phyloP scores from a whole-genome alignment of 176 grass and related monocot species.

The Canna indica region DNA sequence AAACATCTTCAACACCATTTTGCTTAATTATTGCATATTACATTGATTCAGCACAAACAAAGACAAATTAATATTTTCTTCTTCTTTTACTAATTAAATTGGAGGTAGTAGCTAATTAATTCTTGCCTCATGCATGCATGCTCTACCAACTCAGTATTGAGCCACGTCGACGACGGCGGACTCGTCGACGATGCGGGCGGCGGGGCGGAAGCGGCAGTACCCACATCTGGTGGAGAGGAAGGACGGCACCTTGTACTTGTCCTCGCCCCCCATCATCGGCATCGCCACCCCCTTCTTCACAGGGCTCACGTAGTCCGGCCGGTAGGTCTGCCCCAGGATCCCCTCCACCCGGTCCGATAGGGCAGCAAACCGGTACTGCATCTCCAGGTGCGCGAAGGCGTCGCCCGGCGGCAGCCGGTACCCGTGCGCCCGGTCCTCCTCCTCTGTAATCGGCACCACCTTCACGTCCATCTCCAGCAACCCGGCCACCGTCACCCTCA shows the following conservation, averaged over 20 bases:
- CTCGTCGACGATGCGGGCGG: neutral
- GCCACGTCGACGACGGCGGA: constrained; percentile 9
- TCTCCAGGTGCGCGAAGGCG: constrained; percentile 27
- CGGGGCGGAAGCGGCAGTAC: constrained; percentile 6
- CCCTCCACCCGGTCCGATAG: constrained; percentile 18
- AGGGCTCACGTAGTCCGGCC: constrained; percentile 21
- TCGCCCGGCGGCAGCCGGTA: constrained; percentile 14
- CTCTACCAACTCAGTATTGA: neutral
- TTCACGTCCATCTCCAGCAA: constrained; percentile 22
- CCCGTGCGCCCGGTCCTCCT: constrained; percentile 15
- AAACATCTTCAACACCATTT: too few relatives aligned
- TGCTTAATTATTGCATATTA: neutral
- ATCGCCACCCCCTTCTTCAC: constrained; percentile 23
- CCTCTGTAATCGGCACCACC: constrained; percentile 20
- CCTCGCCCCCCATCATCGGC: constrained; percentile 26
- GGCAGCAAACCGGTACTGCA: constrained; percentile 15
- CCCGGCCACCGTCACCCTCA: constrained; percentile 17
- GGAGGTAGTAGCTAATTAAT: neutral
- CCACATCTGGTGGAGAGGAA: constrained; percentile 10
- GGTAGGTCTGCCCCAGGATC: constrained; percentile 23
- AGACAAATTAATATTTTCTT: neutral
- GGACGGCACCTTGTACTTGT: constrained; percentile 8
- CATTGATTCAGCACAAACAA: neutral
- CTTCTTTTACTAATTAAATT: neutral
- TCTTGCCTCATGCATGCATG: neutral